Base-by-base conservation (phyloP, 352 stramenopile genomes). In the Plasmopara muralis region DNA sequence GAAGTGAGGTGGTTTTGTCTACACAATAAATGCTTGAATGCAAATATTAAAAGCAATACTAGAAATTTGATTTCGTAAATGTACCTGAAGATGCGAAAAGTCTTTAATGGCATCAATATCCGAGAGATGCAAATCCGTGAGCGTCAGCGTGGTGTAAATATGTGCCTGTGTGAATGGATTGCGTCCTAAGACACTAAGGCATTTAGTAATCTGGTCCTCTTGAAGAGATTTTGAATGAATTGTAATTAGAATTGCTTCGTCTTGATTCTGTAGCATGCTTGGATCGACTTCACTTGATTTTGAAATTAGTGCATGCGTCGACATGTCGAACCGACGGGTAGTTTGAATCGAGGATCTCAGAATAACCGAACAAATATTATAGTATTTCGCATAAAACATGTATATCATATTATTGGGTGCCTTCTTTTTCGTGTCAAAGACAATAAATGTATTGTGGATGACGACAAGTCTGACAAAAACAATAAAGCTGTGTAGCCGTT, bases 81-180 rank as follows among this genome's bases (percentile, higher is more conserved):
- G n/a, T 42, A 87, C 78, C 74, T 89, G 77, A 10, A 88, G 53
- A 41, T 83, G 64, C 2, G 60, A 62, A 43, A 86, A 89, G 15
- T 74, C 70, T 6, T 55, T 53, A 15, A 87, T 60, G 0, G 52
- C 55, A 2, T 63, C 33, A n/a, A 89, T 50, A 52, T 87, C 62
- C 0, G 53, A 50, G 25, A 87, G 65, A 18, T 60, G 49, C 5
- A 85, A 62, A 18, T 46, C 48, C 10, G 43, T 51, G 2, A 89
- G 67, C 18, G 63, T 67, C 13, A 69, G 70, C 5, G 73, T 87
- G 8, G 79, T 89, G 60, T 67, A 87, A 28, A 89, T 64, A 35
- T 82, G 76, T 20, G 60, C 64, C 14, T 82, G 69, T 1, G 75
- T 78, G 63, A 81, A 87, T 40, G 79, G 79, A 34, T 87, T 78